Evolutionary conservation across 2,329 filamentous ascomycete genomes (phyloP), one percentile per base, ranked within the genome.

Genomic region (Herpotrichia juniperi): DNA sequence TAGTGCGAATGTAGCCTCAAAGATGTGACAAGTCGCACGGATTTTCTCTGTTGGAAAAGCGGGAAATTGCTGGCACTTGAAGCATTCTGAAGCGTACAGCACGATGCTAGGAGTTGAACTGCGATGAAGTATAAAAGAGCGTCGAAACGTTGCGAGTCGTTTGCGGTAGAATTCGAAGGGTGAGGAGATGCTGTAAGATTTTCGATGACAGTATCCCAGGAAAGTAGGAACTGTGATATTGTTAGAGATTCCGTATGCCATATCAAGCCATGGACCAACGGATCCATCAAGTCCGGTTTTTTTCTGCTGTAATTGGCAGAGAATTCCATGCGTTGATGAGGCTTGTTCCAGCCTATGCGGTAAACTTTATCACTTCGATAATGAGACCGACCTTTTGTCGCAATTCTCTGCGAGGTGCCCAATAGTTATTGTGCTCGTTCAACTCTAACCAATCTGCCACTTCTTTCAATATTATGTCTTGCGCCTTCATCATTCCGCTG

Each of bases 101-200:
- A 68, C 14, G 62, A 65, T 9, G 65, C 60, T 4, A 68, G 49
- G 9, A 69, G 40, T 26, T 66, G 59, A 2, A 67, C 40, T 2
- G 63, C 65, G 39, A 67, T 61, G 9, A 57, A 46, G 5, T 58
- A 51, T 10, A 67, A 24, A 11, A 63, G 34, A 3, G 39, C 19
- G 16, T 64, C 59, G 14, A 58, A 61, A 1, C 34, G 16, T n/a
- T 46, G 46, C 2, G 21, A 22, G 4, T 46, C 42, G n/a, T 31
- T 34, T 6, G 24, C 28, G n/a, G 35, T 12, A 7, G 31, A 24
- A 19, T 11, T 50, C 35, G 22, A 30, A 28, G 26, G 12, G 12
- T 7, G 7, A 28, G 26, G 12, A 28, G 26, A 14, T 37, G 34
- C 14, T 37, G n/a, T 19, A 17, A 19, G 34, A 37, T 17, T n/a